Base-by-base conservation (phyloP, 2,329 filamentous ascomycete genomes). In the Alternaria infectoria region DNA sequence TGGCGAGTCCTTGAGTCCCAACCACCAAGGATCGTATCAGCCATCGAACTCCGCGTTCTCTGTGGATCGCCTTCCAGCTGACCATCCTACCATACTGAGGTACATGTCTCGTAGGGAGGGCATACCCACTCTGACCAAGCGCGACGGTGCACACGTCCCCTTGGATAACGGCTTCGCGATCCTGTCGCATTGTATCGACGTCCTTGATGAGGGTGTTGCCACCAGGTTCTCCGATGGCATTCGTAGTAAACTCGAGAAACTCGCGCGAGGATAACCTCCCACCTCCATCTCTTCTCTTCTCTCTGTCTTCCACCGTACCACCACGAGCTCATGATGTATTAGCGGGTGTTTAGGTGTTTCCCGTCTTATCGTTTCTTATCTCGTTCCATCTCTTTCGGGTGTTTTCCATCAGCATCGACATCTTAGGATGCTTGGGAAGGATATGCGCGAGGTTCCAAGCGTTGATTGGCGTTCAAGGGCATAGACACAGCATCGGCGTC, bases 171-270 rank as follows among this genome's bases (percentile, higher is more conserved):
- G 83, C 4, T 83, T 82, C 61, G 78, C 81, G 15, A 79, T 87
- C 5, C 77, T 88, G 25, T 80, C 80, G 26, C 83, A 87, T 67
- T 86, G 84, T 71, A 80, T 86, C 64, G 83, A 85, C 47, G 76
- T 87, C 47, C 80, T 88, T 57, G 84, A 86, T 50, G 84, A 86
- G 63, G 86, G 86, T 30, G 77, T 83, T 13, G 79, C 84, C 32
- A 84, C 83, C 49, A 81, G 85, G 21, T 84, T 88, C 67, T 83
- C 84, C 7, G 86, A 87, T 66, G 86, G 86, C 9, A 85, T 87
- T 62, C 81, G 83, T 44, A 81, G 81, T 59, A 88, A 88, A 75
- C 78, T 88, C 23, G 83, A 85, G 61, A 81, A 81, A 63, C 71
- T 85, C 46, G 77, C 82, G 28, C 69, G 77, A 44, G 74, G 75